Evolutionary conservation across 305 asterid species (phyloP).

Genomic region (Coffea humblotiana): DNA sequence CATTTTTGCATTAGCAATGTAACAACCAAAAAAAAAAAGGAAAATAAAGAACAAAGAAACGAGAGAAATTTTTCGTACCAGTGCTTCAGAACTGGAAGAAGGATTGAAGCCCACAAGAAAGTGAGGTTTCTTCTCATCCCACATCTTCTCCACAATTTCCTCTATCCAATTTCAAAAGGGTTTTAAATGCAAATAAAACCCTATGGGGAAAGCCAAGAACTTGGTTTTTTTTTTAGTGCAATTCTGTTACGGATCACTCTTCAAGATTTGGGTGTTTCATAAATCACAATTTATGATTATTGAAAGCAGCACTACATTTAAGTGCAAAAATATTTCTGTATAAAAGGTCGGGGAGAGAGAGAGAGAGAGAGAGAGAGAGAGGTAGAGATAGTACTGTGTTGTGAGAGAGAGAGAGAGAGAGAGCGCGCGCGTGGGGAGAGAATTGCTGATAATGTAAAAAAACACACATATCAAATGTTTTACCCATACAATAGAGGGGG

Average conservation of each 20-base stretch:
- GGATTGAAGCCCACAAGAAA: conserved; percentile 79
- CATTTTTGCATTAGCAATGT: neutral
- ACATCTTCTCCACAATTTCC: conserved; percentile 42
- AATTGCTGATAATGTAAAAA: too few relatives aligned
- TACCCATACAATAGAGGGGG: neutral
- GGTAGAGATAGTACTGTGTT: too few relatives aligned
- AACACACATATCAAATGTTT: too few relatives aligned
- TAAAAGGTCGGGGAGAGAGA: neutral
- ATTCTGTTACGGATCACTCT: conserved; percentile 5
- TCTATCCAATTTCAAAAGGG: conserved; percentile 22
- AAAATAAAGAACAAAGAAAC: conserved; percentile 5
- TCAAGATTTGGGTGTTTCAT: neutral
- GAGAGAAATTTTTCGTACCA: conserved; percentile 44
- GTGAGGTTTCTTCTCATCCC: conserved; percentile 56
- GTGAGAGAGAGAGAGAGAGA: too few relatives aligned
- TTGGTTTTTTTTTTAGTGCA: neutral
- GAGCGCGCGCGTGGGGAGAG: too few relatives aligned
- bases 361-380: neutral
- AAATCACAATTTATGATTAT: conserved; percentile 3
- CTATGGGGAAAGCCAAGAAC: neutral
- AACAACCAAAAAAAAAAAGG: conserved; percentile 3
- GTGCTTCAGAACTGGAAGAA: conserved; percentile 50
- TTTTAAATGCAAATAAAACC: conserved; percentile 12
- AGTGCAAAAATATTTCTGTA: neutral
- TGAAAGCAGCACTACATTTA: neutral